These are phyloP conservation scores for Tolypocladium amazonense DNA, from an alignment of 2,329 filamentous ascomycete genomes.

Conservation along the genomic window DNA sequence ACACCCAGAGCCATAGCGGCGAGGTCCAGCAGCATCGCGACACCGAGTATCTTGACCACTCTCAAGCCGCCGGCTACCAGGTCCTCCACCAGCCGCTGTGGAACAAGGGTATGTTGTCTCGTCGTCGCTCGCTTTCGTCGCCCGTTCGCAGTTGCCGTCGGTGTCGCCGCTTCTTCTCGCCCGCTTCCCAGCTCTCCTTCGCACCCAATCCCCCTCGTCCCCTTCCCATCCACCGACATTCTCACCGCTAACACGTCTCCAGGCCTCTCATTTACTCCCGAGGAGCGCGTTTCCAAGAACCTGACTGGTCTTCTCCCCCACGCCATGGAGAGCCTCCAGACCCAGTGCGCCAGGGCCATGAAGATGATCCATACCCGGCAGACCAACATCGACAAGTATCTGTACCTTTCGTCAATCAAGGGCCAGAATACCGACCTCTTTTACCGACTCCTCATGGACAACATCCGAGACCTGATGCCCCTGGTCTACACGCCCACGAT, in stretches of 20 bases:
- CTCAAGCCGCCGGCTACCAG: slow-evolving; percentile 48
- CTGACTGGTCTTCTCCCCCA: slow-evolving; percentile 56
- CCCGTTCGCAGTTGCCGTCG: not conserved
- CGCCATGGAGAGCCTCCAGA: slow-evolving; percentile 49
- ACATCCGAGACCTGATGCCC: slow-evolving; percentile 68
- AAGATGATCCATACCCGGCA: slow-evolving; percentile 61
- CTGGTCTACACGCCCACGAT: slow-evolving; percentile 85
- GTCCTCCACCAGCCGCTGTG: slow-evolving; percentile 50
- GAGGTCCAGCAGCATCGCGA: slow-evolving; percentile 42
- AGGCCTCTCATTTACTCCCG: slow-evolving; percentile 55
- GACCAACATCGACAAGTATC: slow-evolving; percentile 70
- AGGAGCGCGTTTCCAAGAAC: slow-evolving; percentile 53
- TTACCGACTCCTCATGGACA: slow-evolving; percentile 70
- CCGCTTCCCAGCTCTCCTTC: not conserved
- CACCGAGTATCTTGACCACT: slow-evolving; percentile 43
- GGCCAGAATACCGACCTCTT: slow-evolving; percentile 70
- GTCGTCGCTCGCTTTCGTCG: not conserved
- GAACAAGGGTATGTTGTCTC: slow-evolving; percentile 49
- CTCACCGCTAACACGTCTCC: slow-evolving; percentile 6
- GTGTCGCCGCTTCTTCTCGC: not conserved
- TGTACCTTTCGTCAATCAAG: slow-evolving; percentile 69
- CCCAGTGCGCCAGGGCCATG: slow-evolving; percentile 56
- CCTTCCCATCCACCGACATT: not conserved
- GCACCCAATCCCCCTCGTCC: not conserved
- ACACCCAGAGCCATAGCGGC: slow-evolving; percentile 43